Base-by-base conservation (phyloP, 2,329 filamentous ascomycete genomes). In the Microascus cirrosus region DNA sequence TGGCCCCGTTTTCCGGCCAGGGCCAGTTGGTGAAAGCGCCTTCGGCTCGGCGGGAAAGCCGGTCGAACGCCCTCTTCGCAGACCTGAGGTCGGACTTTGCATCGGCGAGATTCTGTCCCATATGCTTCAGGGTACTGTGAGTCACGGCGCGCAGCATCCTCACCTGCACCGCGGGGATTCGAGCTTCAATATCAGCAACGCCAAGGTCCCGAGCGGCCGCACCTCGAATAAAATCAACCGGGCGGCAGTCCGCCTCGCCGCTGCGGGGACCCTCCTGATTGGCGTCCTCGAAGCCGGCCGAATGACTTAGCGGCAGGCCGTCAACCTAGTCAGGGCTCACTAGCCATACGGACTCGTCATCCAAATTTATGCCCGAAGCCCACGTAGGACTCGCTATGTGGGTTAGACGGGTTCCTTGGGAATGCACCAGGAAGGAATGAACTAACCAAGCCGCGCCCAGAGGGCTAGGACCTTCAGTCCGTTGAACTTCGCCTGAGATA, bases 401-500 rank as follows among this genome's bases (percentile, higher is more conserved):
- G 34, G 55, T 35, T 20, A 51, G 28, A 34, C 25, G 20, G 25
- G n/a, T 25, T 2, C n/a, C 15, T n/a, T 10, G 6, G 51, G 2
- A 5, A 45, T 22, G 28, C 6, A 25, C 1, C n/a, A 12, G 15
- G 24, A 51, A 15, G n/a, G 13, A 22, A 36, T 13, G 22, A 24
- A 55, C 55, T 57, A 25, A 57, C 55, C 48, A 18, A 57, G 48
- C 15, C 55, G 28, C 34, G 55, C 45, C 55, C 55, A 57, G 25
- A 57, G 55, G n/a, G 50, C 55, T n/a, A 53, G 32, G 12, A 53
- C 36, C 39, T 57, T 57, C 20, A 57, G 34, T 12, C 48, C 32
- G 18, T 57, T 57, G 48, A 57, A 57, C 36, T 57, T 57, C n/a
- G 45, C 55, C 48, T 57, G 55, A n/a, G 55, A 57, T 24, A 57